Base-by-base conservation (phyloP, 257 asterid genomes). In the Salvia hispanica region DNA sequence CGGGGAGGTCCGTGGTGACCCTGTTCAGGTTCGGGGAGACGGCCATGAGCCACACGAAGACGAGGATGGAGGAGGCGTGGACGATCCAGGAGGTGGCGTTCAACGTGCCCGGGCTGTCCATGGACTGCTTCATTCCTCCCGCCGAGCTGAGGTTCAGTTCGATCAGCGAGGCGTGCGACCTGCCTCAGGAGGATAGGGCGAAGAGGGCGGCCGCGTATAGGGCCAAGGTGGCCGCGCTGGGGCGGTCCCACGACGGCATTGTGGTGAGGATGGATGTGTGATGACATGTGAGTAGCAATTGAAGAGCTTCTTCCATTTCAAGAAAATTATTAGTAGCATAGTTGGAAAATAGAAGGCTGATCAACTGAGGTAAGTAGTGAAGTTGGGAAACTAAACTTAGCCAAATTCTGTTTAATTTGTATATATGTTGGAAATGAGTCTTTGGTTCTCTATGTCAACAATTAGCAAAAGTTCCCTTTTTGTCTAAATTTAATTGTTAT, bases 11-110 rank as follows among this genome's bases (percentile, higher is more conserved):
- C 0, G 84, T 86, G 73, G 91, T 81, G 0, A 84, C 96, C 46
- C 96, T 89, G 56, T 85, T 86, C 69, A 85, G 86, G 74, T 86
- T 86, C 2, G 96, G 96, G 4, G 95, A 89, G 37, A 89, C 88
- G 6, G 88, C 96, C 11, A 83, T 77, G 96, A 85, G 91, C 81
- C 93, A 89, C 50, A 86, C 92, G 0, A 89, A 89, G 76, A 89
- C 90, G 21, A 76, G 94, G 62, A 86, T 88, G 91, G 96, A 88
- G 70, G 96, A 88, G 77, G 85, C 74, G 0, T 88, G 91, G 96
- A 82, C 80, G 1, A 81, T 88, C 0, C 91, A 88, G 73, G 93
- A 88, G 79, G 96, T 82, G 1, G 89, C 89, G 0, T 86, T 88
- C 69, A 86, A 88, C 46, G 86, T 84, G 9, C 88, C 86, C 0